Evolutionary conservation across 2,329 filamentous ascomycete genomes (phyloP), one percentile per base, ranked within the genome.

Genomic region (Pleoardoris graminearum): DNA sequence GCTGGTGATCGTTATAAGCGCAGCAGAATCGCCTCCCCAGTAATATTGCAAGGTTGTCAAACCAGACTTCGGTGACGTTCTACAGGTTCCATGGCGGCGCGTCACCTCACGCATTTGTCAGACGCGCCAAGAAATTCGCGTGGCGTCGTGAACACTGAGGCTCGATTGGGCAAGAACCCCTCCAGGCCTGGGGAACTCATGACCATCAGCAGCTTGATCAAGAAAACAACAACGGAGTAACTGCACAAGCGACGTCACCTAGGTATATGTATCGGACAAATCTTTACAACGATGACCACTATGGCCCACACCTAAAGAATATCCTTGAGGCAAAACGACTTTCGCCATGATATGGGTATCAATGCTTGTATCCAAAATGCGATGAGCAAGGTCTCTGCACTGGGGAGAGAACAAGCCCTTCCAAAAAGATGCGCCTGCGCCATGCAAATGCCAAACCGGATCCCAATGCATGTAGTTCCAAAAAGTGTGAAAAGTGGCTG

Each of bases 21-120:
- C 21, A 25, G 37, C 37, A 25, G 11, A 19, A 25, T 7, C 7
- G 16, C 7, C 6, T 25, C 25, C 25, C 10, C 29, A 29, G 10
- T 22, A 22, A 7, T 8, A 38, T 7, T 16, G n/a, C 23, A 14
- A 32, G 52, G 48, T 57, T 55, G 59, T 56, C 63, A 46, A 58
- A 53, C 35, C 36, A 52, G 55, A 54, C 51, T 67, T 65, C 62
- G 54, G 60, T 68, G 65, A 64, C 59, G 57, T 73, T 73, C 70
- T 57, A 61, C 67, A 64, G 63, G 61, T 72, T 72, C 69, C 62
- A 73, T 59, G 37, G 35, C 60, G 37, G 35, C 43, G 57, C 59
- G 45, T 62, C 61, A 58, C 59, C 66, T 65, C 60, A 55, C 36
- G 33, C 23, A 71, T 73, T 73, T 71, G 70, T 73, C 32, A 47